Conservation (phyloP, 768 basidiomycete genomes). For the Suillus decipiens region DNA sequence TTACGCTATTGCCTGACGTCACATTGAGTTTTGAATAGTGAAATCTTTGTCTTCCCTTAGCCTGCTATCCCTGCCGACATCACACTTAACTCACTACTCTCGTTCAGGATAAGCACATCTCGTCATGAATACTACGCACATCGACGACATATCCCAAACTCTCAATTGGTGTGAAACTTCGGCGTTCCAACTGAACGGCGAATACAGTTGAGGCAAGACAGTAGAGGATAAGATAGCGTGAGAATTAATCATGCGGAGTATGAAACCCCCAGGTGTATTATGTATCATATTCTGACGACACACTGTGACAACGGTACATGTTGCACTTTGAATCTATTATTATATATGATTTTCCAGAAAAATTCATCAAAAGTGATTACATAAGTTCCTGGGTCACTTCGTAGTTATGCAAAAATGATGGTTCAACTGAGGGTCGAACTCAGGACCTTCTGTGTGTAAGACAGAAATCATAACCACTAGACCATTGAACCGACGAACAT, state of each 20-base stretch:
- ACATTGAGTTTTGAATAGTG: background rate
- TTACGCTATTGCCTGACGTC: background rate
- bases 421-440: constrained; percentile 46
- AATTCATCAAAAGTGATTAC: background rate
- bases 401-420: constrained; percentile 32
- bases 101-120: background rate
- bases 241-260: too few relatives aligned
- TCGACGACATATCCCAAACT: background rate
- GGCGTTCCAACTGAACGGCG: background rate
- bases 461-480: constrained; percentile 63
- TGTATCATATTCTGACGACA: too few relatives aligned
- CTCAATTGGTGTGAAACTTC: background rate
- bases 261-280: too few relatives aligned
- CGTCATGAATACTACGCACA: background rate
- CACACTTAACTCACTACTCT: background rate
- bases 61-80: background rate
- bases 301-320: too few relatives aligned
- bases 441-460: constrained; percentile 45
- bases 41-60: background rate
- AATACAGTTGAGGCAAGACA: background rate
- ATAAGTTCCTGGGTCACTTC: background rate
- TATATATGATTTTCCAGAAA: background rate
- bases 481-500: constrained; percentile 49
- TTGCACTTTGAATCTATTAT: background rate
- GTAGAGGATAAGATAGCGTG: background rate